Evolutionary conservation across 805 yeast species (phyloP).

Genomic region (Starmera caribaea): DNA sequence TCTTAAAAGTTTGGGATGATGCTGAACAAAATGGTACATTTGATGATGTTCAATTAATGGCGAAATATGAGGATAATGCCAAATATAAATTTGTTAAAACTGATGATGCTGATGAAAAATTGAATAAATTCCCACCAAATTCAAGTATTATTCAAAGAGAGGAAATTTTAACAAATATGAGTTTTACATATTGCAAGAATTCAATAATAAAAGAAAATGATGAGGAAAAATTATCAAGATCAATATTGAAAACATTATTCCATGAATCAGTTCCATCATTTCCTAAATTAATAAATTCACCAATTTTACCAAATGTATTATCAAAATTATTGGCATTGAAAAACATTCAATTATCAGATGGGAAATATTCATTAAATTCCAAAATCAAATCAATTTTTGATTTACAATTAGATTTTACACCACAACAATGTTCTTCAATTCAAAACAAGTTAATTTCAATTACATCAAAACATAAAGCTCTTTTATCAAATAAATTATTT

Average conservation of each 20-base stretch:
- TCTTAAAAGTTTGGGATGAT: slow-evolving; percentile 59
- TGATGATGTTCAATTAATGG: slow-evolving; percentile 19
- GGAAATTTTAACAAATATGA: slow-evolving; percentile 33
- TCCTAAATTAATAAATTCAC: too few species aligned
- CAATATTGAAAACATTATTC: too few species aligned
- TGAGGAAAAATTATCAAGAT: too few species aligned
- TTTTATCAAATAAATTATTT: slow-evolving; percentile 40
- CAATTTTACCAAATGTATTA: too few species aligned
- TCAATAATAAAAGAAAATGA: too few species aligned
- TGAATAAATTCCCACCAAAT: slow-evolving; percentile 23
- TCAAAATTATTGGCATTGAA: too few species aligned
- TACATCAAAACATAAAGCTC: slow-evolving; percentile 36
- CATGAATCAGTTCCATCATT: too few species aligned
- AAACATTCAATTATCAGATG: too few species aligned
- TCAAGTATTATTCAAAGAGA: slow-evolving; percentile 65
- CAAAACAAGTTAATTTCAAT: slow-evolving; percentile 36
- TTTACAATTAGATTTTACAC: too few species aligned
- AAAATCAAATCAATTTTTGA: too few species aligned
- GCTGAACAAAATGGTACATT: slow-evolving; percentile 26
- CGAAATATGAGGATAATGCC: slow-evolving; percentile 36
- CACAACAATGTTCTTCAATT: slow-evolving; percentile 14
- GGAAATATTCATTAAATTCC: too few species aligned
- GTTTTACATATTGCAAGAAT: slow-evolving; percentile 28
- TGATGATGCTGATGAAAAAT: slow-evolving; percentile 15
- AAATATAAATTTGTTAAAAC: slow-evolving; percentile 32